These are phyloP conservation scores for Lyophyllum shimeji DNA, from an alignment of 768 basidiomycete genomes.

Conservation along the genomic window DNA sequence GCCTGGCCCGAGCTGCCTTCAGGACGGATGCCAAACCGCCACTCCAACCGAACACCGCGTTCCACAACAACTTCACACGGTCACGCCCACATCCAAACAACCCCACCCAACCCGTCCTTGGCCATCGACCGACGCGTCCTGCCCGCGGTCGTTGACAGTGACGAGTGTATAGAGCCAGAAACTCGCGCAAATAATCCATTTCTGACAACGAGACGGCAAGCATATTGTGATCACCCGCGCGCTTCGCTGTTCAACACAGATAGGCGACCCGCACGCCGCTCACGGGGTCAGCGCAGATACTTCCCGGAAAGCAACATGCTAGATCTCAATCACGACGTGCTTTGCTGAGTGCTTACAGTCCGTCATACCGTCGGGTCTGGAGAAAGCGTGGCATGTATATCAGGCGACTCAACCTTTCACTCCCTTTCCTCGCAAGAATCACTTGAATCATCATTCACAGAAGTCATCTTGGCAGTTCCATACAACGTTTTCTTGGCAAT, in stretches of 20 bases:
- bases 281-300: neutral
- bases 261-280: neutral
- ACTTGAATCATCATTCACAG: neutral
- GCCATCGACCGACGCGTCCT: neutral
- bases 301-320: neutral
- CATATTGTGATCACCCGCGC: neutral
- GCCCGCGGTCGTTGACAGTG: too few relatives aligned
- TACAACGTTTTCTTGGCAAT: neutral
- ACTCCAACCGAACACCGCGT: conserved; percentile 23
- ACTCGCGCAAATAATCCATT: neutral
- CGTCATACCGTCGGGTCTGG: neutral
- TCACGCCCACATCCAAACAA: conserved; percentile 15
- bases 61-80: conserved; percentile 23
- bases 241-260: neutral
- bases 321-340: neutral
- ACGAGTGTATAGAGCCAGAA: neutral
- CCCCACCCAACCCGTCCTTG: neutral
- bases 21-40: conserved; percentile 6
- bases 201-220: neutral
- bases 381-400: neutral
- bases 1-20: conserved; percentile 14
- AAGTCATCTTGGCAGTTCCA: neutral
- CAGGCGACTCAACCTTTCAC: neutral
- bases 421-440: neutral
- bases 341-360: neutral